Evolutionary conservation across 768 basidiomycete species (phyloP).

Genomic region (Mycena capillaripes): DNA sequence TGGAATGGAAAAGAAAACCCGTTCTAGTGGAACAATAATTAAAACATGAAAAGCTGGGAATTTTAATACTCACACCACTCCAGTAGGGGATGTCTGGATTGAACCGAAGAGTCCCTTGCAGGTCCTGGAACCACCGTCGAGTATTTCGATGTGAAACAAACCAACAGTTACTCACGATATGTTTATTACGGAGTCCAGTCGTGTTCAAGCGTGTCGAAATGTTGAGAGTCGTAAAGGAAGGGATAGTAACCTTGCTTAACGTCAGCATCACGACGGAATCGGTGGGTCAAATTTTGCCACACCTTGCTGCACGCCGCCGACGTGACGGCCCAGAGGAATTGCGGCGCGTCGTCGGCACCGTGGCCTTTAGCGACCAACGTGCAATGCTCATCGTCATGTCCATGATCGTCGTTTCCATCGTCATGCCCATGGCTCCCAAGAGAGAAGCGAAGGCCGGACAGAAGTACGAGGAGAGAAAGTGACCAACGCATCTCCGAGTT

Average conservation of each 20-base stretch:
- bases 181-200: slow-evolving; percentile 63
- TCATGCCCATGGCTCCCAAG: background rate
- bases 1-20: slow-evolving; percentile 68
- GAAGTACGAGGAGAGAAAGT: background rate
- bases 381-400: background rate
- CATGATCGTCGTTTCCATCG: background rate
- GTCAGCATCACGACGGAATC: too few species aligned
- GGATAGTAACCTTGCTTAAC: slow-evolving; percentile 59
- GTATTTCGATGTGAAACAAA: background rate
- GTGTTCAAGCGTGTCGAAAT: slow-evolving; percentile 66
- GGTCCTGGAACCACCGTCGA: slow-evolving; percentile 46
- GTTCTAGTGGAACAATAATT: slow-evolving; percentile 59
- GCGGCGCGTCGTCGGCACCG: slow-evolving; percentile 55
- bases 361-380: slow-evolving; percentile 1
- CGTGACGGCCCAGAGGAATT: slow-evolving; percentile 61
- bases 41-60: background rate
- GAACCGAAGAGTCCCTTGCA: slow-evolving; percentile 66
- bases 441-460: slow-evolving; percentile 7
- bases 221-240: slow-evolving; percentile 60
- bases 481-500: background rate
- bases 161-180: slow-evolving; percentile 55
- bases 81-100: slow-evolving; percentile 65
- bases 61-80: slow-evolving; percentile 54
- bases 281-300: too few species aligned
- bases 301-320: too few species aligned